Conservation (phyloP, 2,329 filamentous ascomycete genomes). For the Macroventuria anomochaeta region DNA sequence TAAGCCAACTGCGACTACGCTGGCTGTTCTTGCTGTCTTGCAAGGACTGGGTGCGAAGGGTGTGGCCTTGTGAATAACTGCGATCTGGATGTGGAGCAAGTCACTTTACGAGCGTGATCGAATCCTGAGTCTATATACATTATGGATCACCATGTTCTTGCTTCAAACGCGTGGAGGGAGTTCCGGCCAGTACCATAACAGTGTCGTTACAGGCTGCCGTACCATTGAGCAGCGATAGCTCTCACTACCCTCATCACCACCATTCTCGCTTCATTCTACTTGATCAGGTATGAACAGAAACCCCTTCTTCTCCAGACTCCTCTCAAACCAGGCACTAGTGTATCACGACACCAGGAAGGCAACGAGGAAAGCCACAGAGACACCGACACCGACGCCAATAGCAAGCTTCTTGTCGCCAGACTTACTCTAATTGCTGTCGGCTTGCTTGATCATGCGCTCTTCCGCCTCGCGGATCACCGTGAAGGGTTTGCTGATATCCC, state of each 20-base stretch:
- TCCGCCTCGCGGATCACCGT: background rate
- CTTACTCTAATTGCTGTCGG: background rate
- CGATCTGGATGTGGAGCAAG: background rate
- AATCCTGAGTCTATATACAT: background rate
- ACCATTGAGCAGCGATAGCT: too few species aligned
- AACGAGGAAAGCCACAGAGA: background rate
- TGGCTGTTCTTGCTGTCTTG: slow-evolving; percentile 33
- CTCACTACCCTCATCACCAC: background rate
- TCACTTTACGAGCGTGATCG: background rate
- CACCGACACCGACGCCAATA: background rate
- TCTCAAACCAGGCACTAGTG: background rate
- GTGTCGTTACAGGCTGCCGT: too few species aligned
- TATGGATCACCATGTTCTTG: too few species aligned
- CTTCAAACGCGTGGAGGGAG: too few species aligned
- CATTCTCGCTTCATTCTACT: background rate
- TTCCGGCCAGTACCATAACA: too few species aligned
- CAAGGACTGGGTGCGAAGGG: slow-evolving; percentile 32
- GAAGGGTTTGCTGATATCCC: background rate
- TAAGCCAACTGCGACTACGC: slow-evolving; percentile 30
- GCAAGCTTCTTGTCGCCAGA: background rate
- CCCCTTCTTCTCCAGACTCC: background rate
- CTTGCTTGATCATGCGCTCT: background rate
- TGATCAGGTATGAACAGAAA: background rate
- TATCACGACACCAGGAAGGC: background rate
- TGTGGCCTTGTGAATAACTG: background rate